phyloP scores from a whole-genome alignment of 495 filamentous ascomycete species.

The Cladorrhinum samala region DNA sequence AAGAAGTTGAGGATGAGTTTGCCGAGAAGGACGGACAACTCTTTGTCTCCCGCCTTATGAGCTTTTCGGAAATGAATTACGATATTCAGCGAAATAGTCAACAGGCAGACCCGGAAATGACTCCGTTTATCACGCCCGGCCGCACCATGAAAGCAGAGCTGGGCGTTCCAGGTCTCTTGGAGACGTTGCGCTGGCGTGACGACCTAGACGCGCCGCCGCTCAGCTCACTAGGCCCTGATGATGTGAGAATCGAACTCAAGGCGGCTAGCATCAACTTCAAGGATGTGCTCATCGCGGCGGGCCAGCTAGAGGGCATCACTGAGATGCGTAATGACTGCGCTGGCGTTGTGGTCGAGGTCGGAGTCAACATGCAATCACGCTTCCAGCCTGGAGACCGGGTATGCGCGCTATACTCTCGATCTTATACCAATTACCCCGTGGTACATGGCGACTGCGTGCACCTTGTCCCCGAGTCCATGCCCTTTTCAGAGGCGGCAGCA shows the following conservation, averaged over 20 bases:
- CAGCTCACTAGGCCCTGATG: conserved; percentile 17
- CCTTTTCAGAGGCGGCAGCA: neutral
- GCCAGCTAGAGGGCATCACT: conserved; percentile 19
- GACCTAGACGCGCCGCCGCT: conserved; percentile 3
- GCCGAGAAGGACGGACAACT: no score
- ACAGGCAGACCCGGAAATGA: neutral
- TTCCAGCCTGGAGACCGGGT: conserved; percentile 38
- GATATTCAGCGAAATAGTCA: neutral
- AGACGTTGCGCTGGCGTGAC: conserved; percentile 18
- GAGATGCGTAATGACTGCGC: conserved; percentile 34
- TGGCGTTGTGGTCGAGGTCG: conserved; percentile 44
- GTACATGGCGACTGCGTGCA: neutral
- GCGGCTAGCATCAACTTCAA: conserved; percentile 30
- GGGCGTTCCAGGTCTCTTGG: conserved; percentile 12
- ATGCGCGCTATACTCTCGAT: conserved; percentile 4
- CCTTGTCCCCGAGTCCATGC: neutral
- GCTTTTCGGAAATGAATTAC: no score
- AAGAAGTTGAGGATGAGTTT: no score
- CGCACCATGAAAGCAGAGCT: neutral
- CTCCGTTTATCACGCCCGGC: neutral
- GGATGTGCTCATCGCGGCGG: conserved; percentile 25
- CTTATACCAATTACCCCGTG: conserved; percentile 2
- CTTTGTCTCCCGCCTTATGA: no score
- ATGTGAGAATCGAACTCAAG: conserved; percentile 12
- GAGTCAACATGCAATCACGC: conserved; percentile 36